Evolutionary conservation across 2,329 filamentous ascomycete species (phyloP).

Genomic region (Aureobasidium sp.): DNA sequence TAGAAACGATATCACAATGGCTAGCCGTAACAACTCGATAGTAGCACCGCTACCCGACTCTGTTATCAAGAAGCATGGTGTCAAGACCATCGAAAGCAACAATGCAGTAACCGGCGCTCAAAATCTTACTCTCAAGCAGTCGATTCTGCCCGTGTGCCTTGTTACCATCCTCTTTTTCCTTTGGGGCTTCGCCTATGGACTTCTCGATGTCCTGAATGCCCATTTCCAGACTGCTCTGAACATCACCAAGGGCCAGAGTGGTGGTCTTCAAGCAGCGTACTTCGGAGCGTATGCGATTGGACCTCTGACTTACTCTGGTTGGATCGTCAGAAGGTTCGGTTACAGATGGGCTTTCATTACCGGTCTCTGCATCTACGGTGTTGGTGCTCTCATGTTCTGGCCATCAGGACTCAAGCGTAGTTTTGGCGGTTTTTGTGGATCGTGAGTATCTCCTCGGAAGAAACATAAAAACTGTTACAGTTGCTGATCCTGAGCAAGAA

Average conservation of each 20-base stretch:
- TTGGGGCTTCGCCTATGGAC: slow-evolving; percentile 51
- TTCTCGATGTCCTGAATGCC: slow-evolving; percentile 47
- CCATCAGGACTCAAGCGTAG: slow-evolving; percentile 47
- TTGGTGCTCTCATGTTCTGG: slow-evolving; percentile 53
- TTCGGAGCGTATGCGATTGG: slow-evolving; percentile 44
- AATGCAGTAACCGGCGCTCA: slow-evolving; percentile 8
- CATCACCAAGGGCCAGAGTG: slow-evolving; percentile 37
- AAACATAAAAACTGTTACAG: not conserved
- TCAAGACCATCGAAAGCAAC: slow-evolving; percentile 8
- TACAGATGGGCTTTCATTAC: slow-evolving; percentile 41
- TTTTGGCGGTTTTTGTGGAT: slow-evolving; percentile 52
- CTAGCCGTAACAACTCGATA: slow-evolving; percentile 7
- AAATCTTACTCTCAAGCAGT: slow-evolving; percentile 53
- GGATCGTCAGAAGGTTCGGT: slow-evolving; percentile 42
- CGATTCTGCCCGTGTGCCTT: slow-evolving; percentile 56
- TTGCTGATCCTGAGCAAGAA: slow-evolving; percentile 29
- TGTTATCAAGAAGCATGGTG: slow-evolving; percentile 4
- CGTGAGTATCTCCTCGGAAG: not conserved
- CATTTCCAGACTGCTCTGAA: slow-evolving; percentile 39
- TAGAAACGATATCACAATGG: not conserved
- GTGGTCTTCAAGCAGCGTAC: slow-evolving; percentile 42
- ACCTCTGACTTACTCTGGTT: slow-evolving; percentile 40
- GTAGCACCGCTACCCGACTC: not conserved
- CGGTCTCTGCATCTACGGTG: slow-evolving; percentile 47
- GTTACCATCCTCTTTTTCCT: slow-evolving; percentile 60